Evolutionary conservation across 768 basidiomycete genomes (phyloP), one percentile per base, ranked within the genome.

Genomic region (Paxillus ammoniavirescens): DNA sequence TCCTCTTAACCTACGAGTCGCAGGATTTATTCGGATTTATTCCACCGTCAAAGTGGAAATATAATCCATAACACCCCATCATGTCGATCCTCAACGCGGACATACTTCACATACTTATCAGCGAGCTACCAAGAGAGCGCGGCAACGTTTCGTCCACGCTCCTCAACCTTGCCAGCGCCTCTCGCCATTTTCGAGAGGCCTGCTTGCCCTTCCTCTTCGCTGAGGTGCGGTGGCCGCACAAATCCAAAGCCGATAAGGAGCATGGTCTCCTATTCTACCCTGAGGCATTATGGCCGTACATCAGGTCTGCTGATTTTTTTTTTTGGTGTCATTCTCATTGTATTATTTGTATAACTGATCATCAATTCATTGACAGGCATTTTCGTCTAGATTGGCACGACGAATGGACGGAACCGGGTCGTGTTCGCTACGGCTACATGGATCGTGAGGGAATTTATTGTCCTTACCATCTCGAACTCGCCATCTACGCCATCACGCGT

Each of bases 401-500:
- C 53, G 70, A 71, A 44, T 71, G 70, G 70, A 70, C 70, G 30
- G 70, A 71, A 31, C 72, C 70, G 1, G 65, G 60, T 18, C 70
- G 70, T n/a, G 59, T 72, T 18, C 70, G 70, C 49, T 44, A 68
- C 23, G 70, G 70, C 26, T 57, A 59, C 21, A 53, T 69, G 30
- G 70, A 70, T 59, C 70, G 66, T 45, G 66, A 72, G 8, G 62
- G 59, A 42, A 66, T 67, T 41, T 72, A 72, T 17, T 62, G 61
- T 38, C 65, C 70, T 0, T n/a, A 56, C 47, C 56, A 70, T 51
- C 53, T 71, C 38, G 65, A 65, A 2, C 60, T 61, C 30, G 59
- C 58, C 53, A 42, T 64, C 5, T 43, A 57, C 21, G 70, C 70
- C 44, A 37, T 71, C 52, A 50, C 57, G 4, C 50, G 45, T 6